Evolutionary conservation across 805 yeast species (phyloP).

Genomic region (Teunomyces kruisii): DNA sequence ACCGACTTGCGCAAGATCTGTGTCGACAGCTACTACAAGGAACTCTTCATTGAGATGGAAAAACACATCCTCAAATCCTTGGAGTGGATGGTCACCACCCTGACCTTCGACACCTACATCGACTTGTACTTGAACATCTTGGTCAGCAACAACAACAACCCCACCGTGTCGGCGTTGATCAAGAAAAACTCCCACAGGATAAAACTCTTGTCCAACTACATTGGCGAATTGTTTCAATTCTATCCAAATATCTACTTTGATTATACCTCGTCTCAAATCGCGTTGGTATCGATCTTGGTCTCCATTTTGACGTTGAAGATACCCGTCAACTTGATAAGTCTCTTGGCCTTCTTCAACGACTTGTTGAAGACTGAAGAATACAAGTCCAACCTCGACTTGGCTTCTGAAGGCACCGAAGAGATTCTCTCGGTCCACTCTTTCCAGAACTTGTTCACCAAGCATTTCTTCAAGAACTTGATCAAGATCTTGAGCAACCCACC

Average conservation of each 20-base stretch:
- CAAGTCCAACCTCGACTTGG: constrained; percentile 20
- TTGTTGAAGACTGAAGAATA: constrained; percentile 16
- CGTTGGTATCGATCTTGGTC: constrained; percentile 44
- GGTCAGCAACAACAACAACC: constrained; percentile 20
- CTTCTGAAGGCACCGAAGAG: constrained; percentile 18
- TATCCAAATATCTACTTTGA: constrained; percentile 57
- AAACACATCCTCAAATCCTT: constrained; percentile 61
- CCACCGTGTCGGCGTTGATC: constrained; percentile 10
- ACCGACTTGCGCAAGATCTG: constrained; percentile 54
- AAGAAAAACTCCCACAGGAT: constrained; percentile 22
- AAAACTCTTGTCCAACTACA: constrained; percentile 55
- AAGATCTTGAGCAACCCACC: constrained; percentile 47
- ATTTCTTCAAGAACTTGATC: constrained; percentile 23
- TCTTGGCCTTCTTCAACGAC: constrained; percentile 20
- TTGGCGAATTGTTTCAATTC: constrained; percentile 68
- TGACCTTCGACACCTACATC: constrained; percentile 63
- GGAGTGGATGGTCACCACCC: constrained; percentile 61
- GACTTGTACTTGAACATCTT: constrained; percentile 51
- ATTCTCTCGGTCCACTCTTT: constrained; percentile 17
- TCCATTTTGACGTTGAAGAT: constrained; percentile 37
- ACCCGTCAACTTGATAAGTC: constrained; percentile 23
- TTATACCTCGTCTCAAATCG: constrained; percentile 53
- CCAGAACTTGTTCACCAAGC: constrained; percentile 18
- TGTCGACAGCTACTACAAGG: constrained; percentile 56
- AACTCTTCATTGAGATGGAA: constrained; percentile 66